These are phyloP conservation scores for Takashimella tepidaria DNA, from an alignment of 1,284 basidiomycete species.

Conservation along the genomic window DNA sequence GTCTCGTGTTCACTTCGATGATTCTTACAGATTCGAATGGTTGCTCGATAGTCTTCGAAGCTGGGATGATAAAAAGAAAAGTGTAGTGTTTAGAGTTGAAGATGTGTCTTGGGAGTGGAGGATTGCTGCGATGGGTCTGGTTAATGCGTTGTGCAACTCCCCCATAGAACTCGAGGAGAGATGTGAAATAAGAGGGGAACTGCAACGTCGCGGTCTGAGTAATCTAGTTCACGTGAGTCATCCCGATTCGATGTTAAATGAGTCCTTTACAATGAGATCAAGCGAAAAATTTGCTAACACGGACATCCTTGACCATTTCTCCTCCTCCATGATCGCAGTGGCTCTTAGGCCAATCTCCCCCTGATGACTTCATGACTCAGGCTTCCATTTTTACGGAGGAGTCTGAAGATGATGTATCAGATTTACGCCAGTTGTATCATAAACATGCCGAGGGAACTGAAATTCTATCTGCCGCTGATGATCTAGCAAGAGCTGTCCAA, in stretches of 20 bases:
- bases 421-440: conserved; percentile 57
- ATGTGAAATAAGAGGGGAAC: conserved; percentile 70
- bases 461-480: not conserved
- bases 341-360: conserved; percentile 67
- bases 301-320: no score
- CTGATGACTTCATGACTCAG: conserved; percentile 66
- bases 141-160: conserved; percentile 75
- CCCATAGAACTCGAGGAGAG: conserved; percentile 73
- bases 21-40: conserved; percentile 73
- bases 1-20: conserved; percentile 64
- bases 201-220: conserved; percentile 71
- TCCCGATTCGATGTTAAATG: no score
- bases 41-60: conserved; percentile 60
- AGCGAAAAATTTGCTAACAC: not conserved
- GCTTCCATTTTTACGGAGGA: conserved; percentile 78
- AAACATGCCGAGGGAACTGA: not conserved
- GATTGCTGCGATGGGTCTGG: conserved; percentile 65
- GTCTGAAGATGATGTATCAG: conserved; percentile 81
- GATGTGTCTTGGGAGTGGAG: conserved; percentile 72
- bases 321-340: conserved; percentile 53
- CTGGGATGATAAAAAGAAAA: no score
- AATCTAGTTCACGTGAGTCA: conserved; percentile 70
- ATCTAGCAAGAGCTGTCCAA: not conserved
- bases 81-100: no score
- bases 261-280: not conserved